Base-by-base conservation (phyloP, 257 asterid species). In the Striga asiatica region DNA sequence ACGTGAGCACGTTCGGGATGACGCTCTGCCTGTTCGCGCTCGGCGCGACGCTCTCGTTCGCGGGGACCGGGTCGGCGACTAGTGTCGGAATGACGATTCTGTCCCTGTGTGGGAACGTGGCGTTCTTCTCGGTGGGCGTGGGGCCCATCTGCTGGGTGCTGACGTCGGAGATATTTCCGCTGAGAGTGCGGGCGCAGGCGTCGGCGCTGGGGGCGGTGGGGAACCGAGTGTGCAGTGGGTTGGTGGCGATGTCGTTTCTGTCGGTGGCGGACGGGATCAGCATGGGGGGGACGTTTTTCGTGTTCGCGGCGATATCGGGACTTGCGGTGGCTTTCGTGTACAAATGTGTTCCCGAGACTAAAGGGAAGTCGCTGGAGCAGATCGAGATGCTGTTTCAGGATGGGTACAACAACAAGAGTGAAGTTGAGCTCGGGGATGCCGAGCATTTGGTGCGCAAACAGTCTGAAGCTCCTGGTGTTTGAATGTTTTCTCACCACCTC, bases 141-240 rank as follows among this genome's bases (percentile, higher is more conserved):
- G 98, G 98, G 6, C 98, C 98, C 0, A 76, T 89, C 37, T 89
- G 96, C 45, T 89, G 96, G 98, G 98, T 89, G 28, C 8, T 89
- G 58, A 83, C 98, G 0, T 79, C 96, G 1, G 98, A 89, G 57
- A 89, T 89, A 19, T 89, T 81, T 56, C 98, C 98, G 0, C 43
- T 89, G 31, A 68, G 80, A 70, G 62, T 83, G n/a, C n/a, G n/a
- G n/a, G n/a, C n/a, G 21, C 94, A 86, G 66, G 96, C 98, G 0
- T 81, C 98, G 2, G 94, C 94, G 0, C 83, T 89, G 2, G 96
- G 96, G 37, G 96, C 96, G 0, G 91, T 83, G n/a, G 96, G 96
- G 0, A 89, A 89, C 58, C 66, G 98, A 47, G 80, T 89, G 17
- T 86, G 87, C 67, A 89, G 98, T 41, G 98, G 98, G n/a, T 41